These are phyloP conservation scores for Hypoxylon crocopeplum DNA, from an alignment of 495 filamentous ascomycete species.

Conservation along the genomic window DNA sequence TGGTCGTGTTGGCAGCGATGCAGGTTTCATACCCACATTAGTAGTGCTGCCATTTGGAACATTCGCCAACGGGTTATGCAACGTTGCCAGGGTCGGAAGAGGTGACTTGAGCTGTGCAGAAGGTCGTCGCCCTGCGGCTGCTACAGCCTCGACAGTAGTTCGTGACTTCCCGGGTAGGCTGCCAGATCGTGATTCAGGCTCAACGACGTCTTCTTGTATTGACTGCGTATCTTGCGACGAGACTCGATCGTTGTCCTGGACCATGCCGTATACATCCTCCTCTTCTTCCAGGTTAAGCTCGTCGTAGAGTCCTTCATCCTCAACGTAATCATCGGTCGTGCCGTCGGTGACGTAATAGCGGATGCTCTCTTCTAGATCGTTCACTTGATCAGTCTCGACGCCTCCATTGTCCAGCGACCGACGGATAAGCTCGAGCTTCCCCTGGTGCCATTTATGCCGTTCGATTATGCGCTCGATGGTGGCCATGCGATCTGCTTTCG, in stretches of 20 bases:
- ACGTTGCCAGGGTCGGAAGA: conserved; percentile 84
- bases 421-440: conserved; percentile 88
- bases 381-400: conserved; percentile 83
- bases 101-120: conserved; percentile 94
- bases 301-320: conserved; percentile 92
- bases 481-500: conserved; percentile 84
- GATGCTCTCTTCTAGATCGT: conserved; percentile 87
- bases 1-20: conserved; percentile 80
- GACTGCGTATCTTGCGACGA: conserved; percentile 97
- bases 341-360: conserved; percentile 93
- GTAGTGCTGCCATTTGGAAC: conserved; percentile 64
- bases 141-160: conserved; percentile 56
- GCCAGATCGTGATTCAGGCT: conserved; percentile 64
- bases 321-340: conserved; percentile 84
- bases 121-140: conserved; percentile 69
- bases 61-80: conserved; percentile 72
- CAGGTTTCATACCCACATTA: conserved; percentile 80
- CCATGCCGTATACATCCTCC: conserved; percentile 82
- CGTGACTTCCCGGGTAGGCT: conserved; percentile 61
- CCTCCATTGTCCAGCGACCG: conserved; percentile 91
- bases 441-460: conserved; percentile 94
- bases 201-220: conserved; percentile 80
- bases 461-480: conserved; percentile 85
- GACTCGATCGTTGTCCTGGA: conserved; percentile 78
- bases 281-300: conserved; percentile 92